Percentiles rank a stretch among this genome's conserved stretches.
Conservation (phyloP, 2,329 filamentous ascomycete genomes). For the Fusarium ramigenum region DNA sequence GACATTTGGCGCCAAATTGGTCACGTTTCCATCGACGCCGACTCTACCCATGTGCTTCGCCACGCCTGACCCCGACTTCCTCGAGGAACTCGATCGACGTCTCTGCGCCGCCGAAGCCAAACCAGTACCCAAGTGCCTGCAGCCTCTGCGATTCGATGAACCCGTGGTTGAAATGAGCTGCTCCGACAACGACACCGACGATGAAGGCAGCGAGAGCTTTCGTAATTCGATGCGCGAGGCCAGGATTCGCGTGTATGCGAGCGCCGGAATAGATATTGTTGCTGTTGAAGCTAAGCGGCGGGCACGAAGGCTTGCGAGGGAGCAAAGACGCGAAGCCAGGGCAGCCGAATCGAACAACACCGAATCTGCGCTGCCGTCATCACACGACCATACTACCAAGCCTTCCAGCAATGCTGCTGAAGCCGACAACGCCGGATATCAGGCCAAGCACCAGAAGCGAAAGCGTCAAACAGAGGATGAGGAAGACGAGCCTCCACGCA, state of each 20-base stretch:
- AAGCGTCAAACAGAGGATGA: background rate
- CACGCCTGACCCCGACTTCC: background rate
- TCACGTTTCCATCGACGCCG: background rate
- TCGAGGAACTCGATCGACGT: background rate
- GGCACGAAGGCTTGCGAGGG: background rate
- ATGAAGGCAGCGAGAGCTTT: rapidly evolving
- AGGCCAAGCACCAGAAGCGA: background rate
- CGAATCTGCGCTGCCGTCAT: background rate
- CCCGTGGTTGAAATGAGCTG: background rate
- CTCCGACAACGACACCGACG: background rate
- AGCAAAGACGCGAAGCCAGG: background rate
- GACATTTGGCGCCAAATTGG: background rate
- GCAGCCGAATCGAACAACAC: background rate
- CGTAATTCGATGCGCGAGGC: rapidly evolving
- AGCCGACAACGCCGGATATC: rapidly evolving
- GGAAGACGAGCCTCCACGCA: background rate
- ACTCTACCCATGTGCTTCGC: background rate
- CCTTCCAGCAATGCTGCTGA: background rate
- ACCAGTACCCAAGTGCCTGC: background rate
- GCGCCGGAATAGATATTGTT: background rate
- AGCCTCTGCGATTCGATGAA: rapidly evolving
- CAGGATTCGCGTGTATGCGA: rapidly evolving
- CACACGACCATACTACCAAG: background rate
- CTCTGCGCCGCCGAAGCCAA: background rate
- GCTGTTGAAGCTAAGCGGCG: background rate